Evolutionary conservation across 225 moss, liverwort and hornwort species (phyloP), one percentile per base, ranked within the genome.

Genomic region (Neckera pumila): DNA sequence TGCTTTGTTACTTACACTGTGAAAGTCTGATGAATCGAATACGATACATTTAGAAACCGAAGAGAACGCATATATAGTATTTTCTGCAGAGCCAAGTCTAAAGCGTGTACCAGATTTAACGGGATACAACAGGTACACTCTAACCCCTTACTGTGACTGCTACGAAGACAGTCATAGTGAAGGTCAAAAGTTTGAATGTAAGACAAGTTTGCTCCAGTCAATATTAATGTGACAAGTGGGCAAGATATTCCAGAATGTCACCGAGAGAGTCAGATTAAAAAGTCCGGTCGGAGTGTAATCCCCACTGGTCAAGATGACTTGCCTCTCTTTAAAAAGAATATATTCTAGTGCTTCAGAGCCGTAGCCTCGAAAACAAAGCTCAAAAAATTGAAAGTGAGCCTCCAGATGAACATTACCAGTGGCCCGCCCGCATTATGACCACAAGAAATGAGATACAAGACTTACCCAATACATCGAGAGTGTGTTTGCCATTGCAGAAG

Each of bases 401-500:
- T 51, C 47, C 36, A n/a, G 9, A 53, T 9, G 49, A 36, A 36
- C 49, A n/a, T 22, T 17, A 12, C 80, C 20, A 60, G 42, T 14
- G 60, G 26, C 26, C 66, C 9, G 26, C 26, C 66, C 9, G 27
- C 53, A 49, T n/a, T n/a, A 5, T 20, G n/a, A 76, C 33, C 62
- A 10, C 30, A n/a, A 33, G 34, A 67, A 9, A 13, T 9, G 38
- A 47, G 65, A 10, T 47, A 17, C 85, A 20, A 43, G 62, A 61
- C 92, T 85, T 88, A 97, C 97, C 10, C 58, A 96, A 18, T 31
- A 95, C 18, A 88, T 97, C 97, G 36, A 92, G 49, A 33, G 91
- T 81, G 51, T 95, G 95, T 83, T 95, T 95, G 72, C 97, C 98
- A 82, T 98, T 97, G 92, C 96, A 96, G 89, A 98, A 98, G 47